Evolutionary conservation across 129 eudicot genomes (phyloP).

Genomic region (Silybum marianum): DNA sequence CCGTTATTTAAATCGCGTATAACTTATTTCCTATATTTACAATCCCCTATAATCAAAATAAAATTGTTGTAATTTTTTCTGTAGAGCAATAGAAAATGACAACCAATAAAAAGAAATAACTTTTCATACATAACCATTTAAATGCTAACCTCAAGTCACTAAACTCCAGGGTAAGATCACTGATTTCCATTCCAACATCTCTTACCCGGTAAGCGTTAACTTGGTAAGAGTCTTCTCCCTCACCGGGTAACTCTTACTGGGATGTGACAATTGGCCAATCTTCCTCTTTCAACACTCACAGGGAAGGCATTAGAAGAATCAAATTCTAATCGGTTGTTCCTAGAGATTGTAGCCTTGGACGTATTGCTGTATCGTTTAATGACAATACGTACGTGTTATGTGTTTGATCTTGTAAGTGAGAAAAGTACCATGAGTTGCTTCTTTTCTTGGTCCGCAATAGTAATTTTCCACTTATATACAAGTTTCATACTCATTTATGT

Average conservation of each 20-base stretch:
- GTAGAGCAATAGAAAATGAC: background rate
- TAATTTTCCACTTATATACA: background rate
- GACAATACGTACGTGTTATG: conserved; percentile 90
- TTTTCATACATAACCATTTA: background rate
- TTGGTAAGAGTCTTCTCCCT: too few relatives aligned
- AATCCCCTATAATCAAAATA: background rate
- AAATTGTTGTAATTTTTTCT: background rate
- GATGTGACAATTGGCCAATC: conserved; percentile 96
- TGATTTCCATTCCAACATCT: conserved; percentile 70
- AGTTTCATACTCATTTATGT: background rate
- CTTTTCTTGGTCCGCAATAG: conserved; percentile 11
- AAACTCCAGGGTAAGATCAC: conserved; percentile 87
- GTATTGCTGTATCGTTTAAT: conserved; percentile 83
- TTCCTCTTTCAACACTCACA: conserved; percentile 92
- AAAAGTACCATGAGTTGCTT: conserved; percentile 33
- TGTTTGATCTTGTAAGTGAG: conserved; percentile 94
- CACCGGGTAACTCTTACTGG: conserved; percentile 35
- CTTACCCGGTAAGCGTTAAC: too few relatives aligned
- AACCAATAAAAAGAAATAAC: background rate
- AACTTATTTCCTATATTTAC: background rate
- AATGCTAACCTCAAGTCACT: conserved; percentile 69
- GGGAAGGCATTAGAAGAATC: conserved; percentile 92
- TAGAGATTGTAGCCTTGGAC: conserved; percentile 97
- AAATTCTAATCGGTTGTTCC: conserved; percentile 96
- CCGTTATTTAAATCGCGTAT: too few relatives aligned